Evolutionary conservation across 2,329 filamentous ascomycete genomes (phyloP), one percentile per base, ranked within the genome.

Genomic region (Colletotrichum gigasporum): DNA sequence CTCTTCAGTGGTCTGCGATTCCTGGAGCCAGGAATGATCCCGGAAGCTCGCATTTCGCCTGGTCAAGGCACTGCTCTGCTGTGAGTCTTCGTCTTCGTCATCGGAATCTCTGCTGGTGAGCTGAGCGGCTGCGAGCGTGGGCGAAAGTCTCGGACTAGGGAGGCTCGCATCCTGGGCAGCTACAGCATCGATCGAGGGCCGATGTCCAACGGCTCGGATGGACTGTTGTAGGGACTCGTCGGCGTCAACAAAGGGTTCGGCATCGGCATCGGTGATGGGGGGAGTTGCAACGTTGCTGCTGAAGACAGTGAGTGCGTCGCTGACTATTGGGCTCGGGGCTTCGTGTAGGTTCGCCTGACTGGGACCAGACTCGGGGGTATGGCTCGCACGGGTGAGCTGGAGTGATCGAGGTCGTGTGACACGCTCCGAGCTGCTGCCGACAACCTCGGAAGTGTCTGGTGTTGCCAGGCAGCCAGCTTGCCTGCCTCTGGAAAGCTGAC

Each of bases 71-170:
- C 58, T 65, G 44, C 59, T 63, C 24, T 65, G 58, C 5, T 56
- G 42, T 22, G 48, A 62, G 6, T 82, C 80, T 9, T 74, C 77
- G 3, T 79, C 78, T 10, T 79, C 78, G 2, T 85, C 83, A 42
- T 84, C 79, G 14, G 77, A 75, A 24, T 75, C 75, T 24, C 72
- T 71, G 1, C 74, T 72, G 20, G 81, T 81, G 7, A 83, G 74
- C 70, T 87, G 84, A 24, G 84, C 83, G 42, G 95, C 91, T 70
- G 92, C 93, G 63, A 96, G 87, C 5, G 95, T 96, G 4, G 96
- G 96, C 24, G 96, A 99, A 60, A 99, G 80, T 72, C 96, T 94
- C 32, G 96, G 96, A 75, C 96, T 99, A 54, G 96, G 96, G 66
- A 99, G 83, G 78, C 93, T 97, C 68, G 93, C 93, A 81, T 97